Evolutionary conservation across 2,329 filamentous ascomycete genomes (phyloP), one percentile per base, ranked within the genome.

Genomic region (Colletotrichum musae): DNA sequence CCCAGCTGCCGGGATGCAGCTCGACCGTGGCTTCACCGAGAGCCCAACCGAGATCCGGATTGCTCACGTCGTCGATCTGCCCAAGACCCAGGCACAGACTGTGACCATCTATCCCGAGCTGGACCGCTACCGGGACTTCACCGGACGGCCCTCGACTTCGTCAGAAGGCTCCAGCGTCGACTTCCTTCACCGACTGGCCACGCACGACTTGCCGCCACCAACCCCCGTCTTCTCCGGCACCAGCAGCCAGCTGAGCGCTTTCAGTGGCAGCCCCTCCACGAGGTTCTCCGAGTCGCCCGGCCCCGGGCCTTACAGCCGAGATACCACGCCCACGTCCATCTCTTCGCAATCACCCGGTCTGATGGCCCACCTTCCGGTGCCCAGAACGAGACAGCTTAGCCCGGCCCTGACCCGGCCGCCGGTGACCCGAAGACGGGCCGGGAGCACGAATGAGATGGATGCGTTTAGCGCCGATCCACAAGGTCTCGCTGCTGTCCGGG

Each of bases 321-420:
- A 93, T 68, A 94, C 92, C 1, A 94, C 93, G 3, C 93, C 93
- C 6, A 94, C 92, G 5, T 94, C 93, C 10, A 90, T 93, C 71
- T 92, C 91, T 7, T 94, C 93, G 1, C 91, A 92, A 74, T 94
- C 92, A 16, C 91, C 93, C 4, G 87, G 88, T 3, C 78, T 91
- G 5, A 80, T 89, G 77, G 85, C 75, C 70, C 88, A 80, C 70
- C 84, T 76, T 73, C 85, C 78, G 28, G 80, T 82, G 58, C 78
- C 83, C n/a, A 85, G 86, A 73, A 75, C 79, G 67, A 85, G 85
- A 73, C 88, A 89, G 77, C 81, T 80, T 63, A 91, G 88, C 74
- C 89, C 86, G 54, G 81, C 84, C 56, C 79, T 85, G 69, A 87
- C 83, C 58, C 84, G 89, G 70, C 89, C 90, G 10, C 89, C 90